Evolutionary conservation across 805 yeast genomes (phyloP).

Genomic region (Metschnikowia lachancei): DNA sequence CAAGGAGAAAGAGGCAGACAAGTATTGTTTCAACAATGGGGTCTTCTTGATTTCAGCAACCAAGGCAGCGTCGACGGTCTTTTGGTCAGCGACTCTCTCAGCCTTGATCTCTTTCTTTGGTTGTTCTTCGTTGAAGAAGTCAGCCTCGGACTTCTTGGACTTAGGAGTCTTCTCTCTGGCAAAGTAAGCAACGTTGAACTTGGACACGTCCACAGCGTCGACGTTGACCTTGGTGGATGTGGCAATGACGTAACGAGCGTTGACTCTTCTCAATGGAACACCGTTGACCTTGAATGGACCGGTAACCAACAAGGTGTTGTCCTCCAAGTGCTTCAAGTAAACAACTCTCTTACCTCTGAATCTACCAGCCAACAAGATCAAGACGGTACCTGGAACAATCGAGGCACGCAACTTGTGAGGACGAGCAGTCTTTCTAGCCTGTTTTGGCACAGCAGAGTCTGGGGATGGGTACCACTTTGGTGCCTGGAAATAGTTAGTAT

Average conservation of each 20-base stretch:
- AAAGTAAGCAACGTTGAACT: constrained; percentile 92
- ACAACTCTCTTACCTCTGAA: constrained; percentile 99
- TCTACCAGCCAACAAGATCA: constrained; percentile 97
- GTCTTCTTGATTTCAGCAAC: constrained; percentile 94
- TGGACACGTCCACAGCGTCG: constrained; percentile 76
- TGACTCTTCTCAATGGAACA: constrained; percentile 99
- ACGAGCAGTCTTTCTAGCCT: constrained; percentile 86
- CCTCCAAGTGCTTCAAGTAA: constrained; percentile 93
- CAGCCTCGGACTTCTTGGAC: constrained; percentile 85
- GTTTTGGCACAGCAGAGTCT: constrained; percentile 83
- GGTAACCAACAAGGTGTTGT: constrained; percentile 93
- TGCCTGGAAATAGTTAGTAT: constrained; percentile 46
- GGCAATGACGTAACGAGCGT: constrained; percentile 97
- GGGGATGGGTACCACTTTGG: constrained; percentile 95
- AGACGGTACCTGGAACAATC: constrained; percentile 95
- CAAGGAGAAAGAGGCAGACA: constrained; percentile 92
- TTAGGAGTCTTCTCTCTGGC: constrained; percentile 90
- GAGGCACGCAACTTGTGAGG: constrained; percentile 96
- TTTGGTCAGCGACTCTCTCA: constrained; percentile 96
- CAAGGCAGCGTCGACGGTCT: constrained; percentile 88
- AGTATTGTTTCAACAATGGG: constrained; percentile 94
- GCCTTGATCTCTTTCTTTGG: constrained; percentile 87
- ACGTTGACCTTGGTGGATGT: constrained; percentile 91
- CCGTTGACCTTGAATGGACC: constrained; percentile 99
- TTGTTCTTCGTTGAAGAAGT: constrained; percentile 74